Percentiles rank a stretch among this genome's conserved stretches.
Evolutionary conservation across 78 protist genomes (phyloP).

Genomic region (Isochrysis galbana): DNA sequence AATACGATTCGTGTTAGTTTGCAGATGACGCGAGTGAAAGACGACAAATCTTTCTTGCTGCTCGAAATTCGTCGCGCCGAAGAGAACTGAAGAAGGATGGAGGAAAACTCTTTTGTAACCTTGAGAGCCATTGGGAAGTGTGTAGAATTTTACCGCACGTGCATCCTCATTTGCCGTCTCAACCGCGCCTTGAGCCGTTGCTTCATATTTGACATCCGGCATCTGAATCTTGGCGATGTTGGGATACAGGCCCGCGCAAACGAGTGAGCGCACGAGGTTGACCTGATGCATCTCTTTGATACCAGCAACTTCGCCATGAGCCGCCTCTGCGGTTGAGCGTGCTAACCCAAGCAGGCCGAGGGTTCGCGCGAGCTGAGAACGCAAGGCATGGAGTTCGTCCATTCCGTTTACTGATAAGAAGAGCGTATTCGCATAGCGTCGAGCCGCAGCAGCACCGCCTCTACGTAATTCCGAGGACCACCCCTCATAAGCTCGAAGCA

Average conservation of each 20-base stretch:
- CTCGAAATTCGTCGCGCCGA: background rate
- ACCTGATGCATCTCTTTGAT: background rate
- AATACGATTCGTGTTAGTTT: no score
- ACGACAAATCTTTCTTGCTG: constrained; percentile 26
- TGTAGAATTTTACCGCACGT: background rate
- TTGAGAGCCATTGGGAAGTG: background rate
- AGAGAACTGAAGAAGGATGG: constrained; percentile 38
- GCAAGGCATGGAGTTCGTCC: constrained; percentile 2
- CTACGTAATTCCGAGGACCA: constrained; percentile 37
- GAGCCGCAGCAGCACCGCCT: background rate
- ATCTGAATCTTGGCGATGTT: constrained; percentile 33
- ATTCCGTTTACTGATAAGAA: background rate
- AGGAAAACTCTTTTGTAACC: constrained; percentile 43
- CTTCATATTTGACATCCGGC: constrained; percentile 21
- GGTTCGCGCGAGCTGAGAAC: background rate
- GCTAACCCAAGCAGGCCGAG: background rate
- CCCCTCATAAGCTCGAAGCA: constrained; percentile 56
- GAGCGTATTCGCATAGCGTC: background rate
- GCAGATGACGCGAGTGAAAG: no score
- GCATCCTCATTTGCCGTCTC: constrained; percentile 21
- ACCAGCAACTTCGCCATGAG: background rate
- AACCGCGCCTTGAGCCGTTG: constrained; percentile 21
- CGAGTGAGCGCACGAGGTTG: constrained; percentile 48
- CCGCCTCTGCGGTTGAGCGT: background rate
- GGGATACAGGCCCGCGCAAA: constrained; percentile 76